These are phyloP conservation scores for Umbilicus rupestris DNA, from an alignment of 164 flowering plant genomes.

Conservation along the genomic window DNA sequence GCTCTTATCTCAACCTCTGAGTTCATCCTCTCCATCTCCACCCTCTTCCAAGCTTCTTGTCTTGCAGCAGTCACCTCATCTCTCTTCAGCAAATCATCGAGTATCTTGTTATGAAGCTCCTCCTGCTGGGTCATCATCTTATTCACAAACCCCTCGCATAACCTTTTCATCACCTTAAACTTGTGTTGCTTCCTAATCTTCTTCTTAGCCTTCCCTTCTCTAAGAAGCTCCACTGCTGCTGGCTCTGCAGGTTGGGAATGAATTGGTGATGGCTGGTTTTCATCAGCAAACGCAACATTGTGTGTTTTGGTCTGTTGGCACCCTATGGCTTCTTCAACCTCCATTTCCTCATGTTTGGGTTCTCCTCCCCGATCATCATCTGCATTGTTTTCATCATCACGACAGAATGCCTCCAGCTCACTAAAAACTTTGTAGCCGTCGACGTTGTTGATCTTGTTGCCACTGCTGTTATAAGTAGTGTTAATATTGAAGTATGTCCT, in stretches of 20 bases:
- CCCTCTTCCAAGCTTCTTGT: conserved; percentile 69
- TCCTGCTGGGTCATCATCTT: conserved; percentile 62
- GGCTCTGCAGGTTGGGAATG: conserved; percentile 7
- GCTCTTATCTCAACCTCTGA: conserved; percentile 49
- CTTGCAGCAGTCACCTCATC: conserved; percentile 49
- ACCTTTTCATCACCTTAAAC: conserved; percentile 47
- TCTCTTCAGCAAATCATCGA: conserved; percentile 53
- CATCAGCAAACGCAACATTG: neutral
- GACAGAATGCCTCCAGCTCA: conserved; percentile 49
- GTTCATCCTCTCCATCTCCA: conserved; percentile 43
- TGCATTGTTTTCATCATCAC: conserved; percentile 8
- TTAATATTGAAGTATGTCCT: conserved; percentile 19
- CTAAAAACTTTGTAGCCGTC: conserved; percentile 27
- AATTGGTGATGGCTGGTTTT: neutral
- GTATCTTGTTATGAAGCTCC: conserved; percentile 53
- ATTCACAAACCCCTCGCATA: conserved; percentile 48
- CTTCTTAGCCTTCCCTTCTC: conserved; percentile 15
- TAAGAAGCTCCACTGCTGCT: conserved; percentile 6
- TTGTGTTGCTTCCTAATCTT: conserved; percentile 29
- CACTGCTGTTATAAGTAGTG: conserved; percentile 10
- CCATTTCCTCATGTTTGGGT: neutral
- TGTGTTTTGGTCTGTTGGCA: neutral
- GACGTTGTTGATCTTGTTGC: conserved; percentile 16
- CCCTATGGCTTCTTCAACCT: neutral
- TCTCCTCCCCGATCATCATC: conserved; percentile 8